A percentile compares a stretch with the other conserved stretches of the same genome.
phyloP scores from a whole-genome alignment of 306 rosid species.

The Carpinus viminea region DNA sequence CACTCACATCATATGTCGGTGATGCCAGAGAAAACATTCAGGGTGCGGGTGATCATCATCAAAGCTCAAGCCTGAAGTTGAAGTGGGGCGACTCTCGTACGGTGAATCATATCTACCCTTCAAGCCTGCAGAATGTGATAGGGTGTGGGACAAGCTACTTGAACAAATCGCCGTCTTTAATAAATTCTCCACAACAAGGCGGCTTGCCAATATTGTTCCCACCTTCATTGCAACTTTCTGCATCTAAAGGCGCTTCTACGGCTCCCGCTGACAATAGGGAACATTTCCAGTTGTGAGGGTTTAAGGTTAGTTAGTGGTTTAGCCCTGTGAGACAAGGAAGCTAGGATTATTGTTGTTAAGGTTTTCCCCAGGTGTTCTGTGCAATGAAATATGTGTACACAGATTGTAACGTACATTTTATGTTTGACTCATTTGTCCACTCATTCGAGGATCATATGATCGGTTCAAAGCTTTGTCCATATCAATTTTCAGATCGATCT shows the following conservation, averaged over 20 bases:
- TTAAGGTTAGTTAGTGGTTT: background rate
- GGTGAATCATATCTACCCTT: background rate
- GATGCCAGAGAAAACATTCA: conserved; percentile 22
- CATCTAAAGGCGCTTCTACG: conserved; percentile 13
- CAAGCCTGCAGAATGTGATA: conserved; percentile 1
- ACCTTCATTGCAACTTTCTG: conserved; percentile 4
- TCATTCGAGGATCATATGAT: no score
- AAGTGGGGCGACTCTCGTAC: conserved; percentile 12
- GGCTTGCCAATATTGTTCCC: conserved; percentile 15
- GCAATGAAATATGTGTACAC: background rate
- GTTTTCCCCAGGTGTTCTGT: background rate
- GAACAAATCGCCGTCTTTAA: conserved; percentile 26
- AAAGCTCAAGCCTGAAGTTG: conserved; percentile 12
- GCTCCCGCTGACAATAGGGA: conserved; percentile 11
- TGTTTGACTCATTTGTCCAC: background rate
- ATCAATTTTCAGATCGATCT: no score
- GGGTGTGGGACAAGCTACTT: conserved; percentile 26
- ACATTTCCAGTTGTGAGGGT: conserved; percentile 9
- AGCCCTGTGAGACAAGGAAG: background rate
- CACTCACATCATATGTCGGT: conserved; percentile 27
- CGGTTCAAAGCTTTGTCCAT: no score
- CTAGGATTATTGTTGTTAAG: background rate
- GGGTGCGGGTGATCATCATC: conserved; percentile 1
- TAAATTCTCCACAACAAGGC: conserved; percentile 14
- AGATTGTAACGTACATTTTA: background rate